Evolutionary conservation across 257 asterid genomes (phyloP), one percentile per base, ranked within the genome.

Genomic region (Craterostigma plantagineum): DNA sequence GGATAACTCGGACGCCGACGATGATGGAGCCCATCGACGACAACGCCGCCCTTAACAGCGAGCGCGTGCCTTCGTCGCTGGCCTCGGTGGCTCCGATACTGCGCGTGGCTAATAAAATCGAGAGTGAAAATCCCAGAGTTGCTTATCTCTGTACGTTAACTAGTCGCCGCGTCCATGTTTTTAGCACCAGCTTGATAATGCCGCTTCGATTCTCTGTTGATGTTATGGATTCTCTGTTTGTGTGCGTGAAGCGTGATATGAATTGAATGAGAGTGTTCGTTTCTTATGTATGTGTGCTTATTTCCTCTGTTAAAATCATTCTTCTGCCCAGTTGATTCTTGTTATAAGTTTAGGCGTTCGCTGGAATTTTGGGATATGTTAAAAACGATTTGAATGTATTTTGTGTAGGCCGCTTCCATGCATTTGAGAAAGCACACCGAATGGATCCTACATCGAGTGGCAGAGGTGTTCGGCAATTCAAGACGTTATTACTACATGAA

Each of bases 401-500:
- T 52, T 44, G 35, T 61, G 48, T 55, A 90, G 99, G 99, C 51
- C 95, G 94, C 50, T 83, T 79, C 64, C 91, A 79, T 69, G 99
- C 99, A 37, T 79, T 90, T 40, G 96, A 90, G 68, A 90, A 72
- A 64, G 92, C 96, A 49, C 95, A 90, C 61, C 59, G 75, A 63
- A 70, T 75, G 94, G 96, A 90, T 56, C 75, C 68, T 16, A 68
- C 63, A 44, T 90, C 99, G 62, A 72, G 55, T 55, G 99, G 99
- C 16, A 71, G 94, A 39, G 99, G 99, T 45, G 91, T 90, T 66
- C 86, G 99, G 30, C 99, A 90, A 58, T 83, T 90, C 59, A 83
- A 90, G 75, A 90, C 99, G 39, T 75, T 77, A 65, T 73, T 90
- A 49, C 59, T 79, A 33, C 87, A 77, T 55, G 77, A 85, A 61